Conservation (phyloP, 495 filamentous ascomycete species). For the Neurospora africana region DNA sequence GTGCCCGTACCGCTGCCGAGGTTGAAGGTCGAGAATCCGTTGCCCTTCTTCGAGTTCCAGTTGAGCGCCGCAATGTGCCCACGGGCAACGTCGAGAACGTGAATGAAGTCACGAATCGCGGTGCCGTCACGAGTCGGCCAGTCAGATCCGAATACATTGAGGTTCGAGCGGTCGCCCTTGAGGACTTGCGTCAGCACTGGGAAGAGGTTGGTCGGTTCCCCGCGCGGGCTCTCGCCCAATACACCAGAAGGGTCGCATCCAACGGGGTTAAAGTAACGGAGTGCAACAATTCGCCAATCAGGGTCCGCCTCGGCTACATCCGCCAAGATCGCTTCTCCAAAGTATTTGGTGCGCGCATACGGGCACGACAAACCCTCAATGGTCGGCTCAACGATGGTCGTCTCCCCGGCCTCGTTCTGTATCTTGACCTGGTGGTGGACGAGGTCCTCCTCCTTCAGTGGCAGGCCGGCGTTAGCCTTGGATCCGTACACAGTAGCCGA, state of each 20-base stretch:
- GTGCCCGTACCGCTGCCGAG: conserved; percentile 42
- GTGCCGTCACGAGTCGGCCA: conserved; percentile 61
- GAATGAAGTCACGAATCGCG: conserved; percentile 64
- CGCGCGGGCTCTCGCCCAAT: conserved; percentile 55
- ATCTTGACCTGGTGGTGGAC: conserved; percentile 43
- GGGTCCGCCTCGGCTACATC: conserved; percentile 49
- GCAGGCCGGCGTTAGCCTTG: conserved; percentile 40
- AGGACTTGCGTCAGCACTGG: conserved; percentile 52
- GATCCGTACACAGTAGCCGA: conserved; percentile 55
- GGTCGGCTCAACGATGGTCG: conserved; percentile 4
- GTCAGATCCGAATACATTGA: conserved; percentile 53
- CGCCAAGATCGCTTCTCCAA: conserved; percentile 54
- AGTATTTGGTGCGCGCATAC: conserved; percentile 57
- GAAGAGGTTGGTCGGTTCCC: conserved; percentile 52
- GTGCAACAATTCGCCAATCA: conserved; percentile 49
- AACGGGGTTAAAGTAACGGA: conserved; percentile 61
- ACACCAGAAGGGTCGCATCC: conserved; percentile 55
- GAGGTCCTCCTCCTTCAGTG: conserved; percentile 50
- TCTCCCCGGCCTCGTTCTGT: not conserved
- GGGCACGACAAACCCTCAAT: conserved; percentile 50
- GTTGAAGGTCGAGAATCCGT: conserved; percentile 43
- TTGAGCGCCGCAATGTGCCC: conserved; percentile 51
- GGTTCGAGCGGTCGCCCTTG: conserved; percentile 39
- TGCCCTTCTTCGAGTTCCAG: conserved; percentile 14
- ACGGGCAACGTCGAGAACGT: conserved; percentile 51